A percentile compares a stretch with the other conserved stretches of the same genome.
Conservation (phyloP, 2,329 filamentous ascomycete genomes). For the Phialemoniopsis sp. region DNA sequence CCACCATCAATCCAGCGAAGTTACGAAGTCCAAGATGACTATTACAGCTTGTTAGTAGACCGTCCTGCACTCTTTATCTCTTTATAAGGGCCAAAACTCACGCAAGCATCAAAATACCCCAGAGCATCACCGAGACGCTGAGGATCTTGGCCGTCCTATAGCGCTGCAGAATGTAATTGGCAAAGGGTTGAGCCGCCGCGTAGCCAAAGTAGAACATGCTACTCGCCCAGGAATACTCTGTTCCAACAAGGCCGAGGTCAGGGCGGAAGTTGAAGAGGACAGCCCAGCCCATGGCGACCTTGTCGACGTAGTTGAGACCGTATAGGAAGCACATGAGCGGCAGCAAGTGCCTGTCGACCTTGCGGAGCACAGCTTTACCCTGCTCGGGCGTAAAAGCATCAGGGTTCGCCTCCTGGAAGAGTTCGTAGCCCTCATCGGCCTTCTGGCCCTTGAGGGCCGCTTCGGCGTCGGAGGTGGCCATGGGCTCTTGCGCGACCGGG, state of each 20-base stretch:
- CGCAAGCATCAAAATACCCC: conserved; percentile 14
- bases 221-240: conserved; percentile 35
- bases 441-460: conserved; percentile 9
- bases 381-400: conserved; percentile 6
- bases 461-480: not conserved
- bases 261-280: conserved; percentile 14
- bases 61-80: not conserved
- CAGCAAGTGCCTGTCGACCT: conserved; percentile 11
- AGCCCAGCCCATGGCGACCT: conserved; percentile 16
- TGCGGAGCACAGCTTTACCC: conserved; percentile 9
- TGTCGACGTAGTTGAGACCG: conserved; percentile 17
- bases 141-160: conserved; percentile 12
- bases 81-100: no score
- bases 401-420: conserved; percentile 11
- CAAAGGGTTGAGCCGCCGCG: conserved; percentile 14
- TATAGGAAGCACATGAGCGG: conserved; percentile 16
- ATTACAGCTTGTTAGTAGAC: not conserved
- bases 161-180: conserved; percentile 10
- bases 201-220: conserved; percentile 39
- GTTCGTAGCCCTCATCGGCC: conserved; percentile 16
- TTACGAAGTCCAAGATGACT: conserved; percentile 20
- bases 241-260: conserved; percentile 13
- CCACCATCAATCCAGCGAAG: conserved; percentile 10
- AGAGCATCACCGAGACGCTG: conserved; percentile 8
- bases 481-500: not conserved